Percentiles rank a stretch among this genome's conserved stretches.
These are phyloP conservation scores for Citrus medica DNA, from an alignment of 345 rosid genomes.

Conservation along the genomic window DNA sequence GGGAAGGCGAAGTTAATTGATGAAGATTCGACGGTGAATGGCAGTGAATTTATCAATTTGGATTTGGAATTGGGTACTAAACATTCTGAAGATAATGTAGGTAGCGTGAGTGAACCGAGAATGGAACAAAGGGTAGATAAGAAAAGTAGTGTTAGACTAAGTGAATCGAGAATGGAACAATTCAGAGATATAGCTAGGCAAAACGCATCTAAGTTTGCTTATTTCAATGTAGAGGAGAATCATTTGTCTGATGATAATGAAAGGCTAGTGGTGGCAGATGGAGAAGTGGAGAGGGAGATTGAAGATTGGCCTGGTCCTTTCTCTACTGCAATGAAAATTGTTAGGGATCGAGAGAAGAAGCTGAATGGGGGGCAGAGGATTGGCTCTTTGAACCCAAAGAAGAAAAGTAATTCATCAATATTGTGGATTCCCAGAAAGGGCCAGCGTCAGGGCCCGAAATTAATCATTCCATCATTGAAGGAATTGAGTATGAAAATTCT, in stretches of 20 bases:
- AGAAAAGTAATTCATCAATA: slow-evolving; percentile 27
- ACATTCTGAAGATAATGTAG: slow-evolving; percentile 10
- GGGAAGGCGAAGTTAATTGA: slow-evolving; percentile 42
- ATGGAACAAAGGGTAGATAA: slow-evolving; percentile 14
- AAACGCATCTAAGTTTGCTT: slow-evolving; percentile 75
- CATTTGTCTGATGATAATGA: slow-evolving; percentile 16
- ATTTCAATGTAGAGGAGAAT: slow-evolving; percentile 37
- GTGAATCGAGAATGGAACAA: slow-evolving; percentile 32
- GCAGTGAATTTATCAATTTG: slow-evolving; percentile 2
- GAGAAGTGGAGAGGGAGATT: slow-evolving; percentile 26
- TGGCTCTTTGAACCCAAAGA: slow-evolving; percentile 6
- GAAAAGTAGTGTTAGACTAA: slow-evolving; percentile 1
- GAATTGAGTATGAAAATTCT: slow-evolving; percentile 53
- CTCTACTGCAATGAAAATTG: slow-evolving; percentile 92
- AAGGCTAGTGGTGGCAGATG: slow-evolving; percentile 22
- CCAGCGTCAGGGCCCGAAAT: slow-evolving; percentile 15
- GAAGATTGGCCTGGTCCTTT: slow-evolving; percentile 99
- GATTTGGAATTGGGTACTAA: slow-evolving; percentile 19
- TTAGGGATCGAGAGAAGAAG: slow-evolving; percentile 57
- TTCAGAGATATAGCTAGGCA: slow-evolving; percentile 57
- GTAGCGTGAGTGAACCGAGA: background rate
- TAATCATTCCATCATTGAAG: slow-evolving; percentile 48
- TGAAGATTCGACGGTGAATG: slow-evolving; percentile 2
- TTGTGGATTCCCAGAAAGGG: slow-evolving; percentile 59
- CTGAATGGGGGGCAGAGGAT: slow-evolving; percentile 10